Base-by-base conservation (phyloP, 257 asterid species). In the Ilex aquifolium region DNA sequence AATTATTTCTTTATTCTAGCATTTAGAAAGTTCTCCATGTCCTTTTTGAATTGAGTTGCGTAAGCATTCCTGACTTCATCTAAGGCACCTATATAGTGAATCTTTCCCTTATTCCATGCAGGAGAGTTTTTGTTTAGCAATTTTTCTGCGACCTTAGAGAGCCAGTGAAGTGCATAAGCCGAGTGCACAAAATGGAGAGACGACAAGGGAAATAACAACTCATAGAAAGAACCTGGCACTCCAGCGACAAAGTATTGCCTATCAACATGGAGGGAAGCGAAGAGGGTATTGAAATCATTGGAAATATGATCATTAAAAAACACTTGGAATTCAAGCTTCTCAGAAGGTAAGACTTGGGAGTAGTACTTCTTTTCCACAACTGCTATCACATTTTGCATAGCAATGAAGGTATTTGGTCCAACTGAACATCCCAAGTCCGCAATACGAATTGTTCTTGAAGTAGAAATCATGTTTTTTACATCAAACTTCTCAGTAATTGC, bases 201-300 rank as follows among this genome's bases (percentile, higher is more conserved):
- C 4, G 4, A 11, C 29, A 4, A n/a, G n/a, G 71, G 74, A 57
- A 73, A 68, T 17, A 68, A 32, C 31, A 40, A 30, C 13, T 61
- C 60, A 32, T 68, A 39, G 54, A 73, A 74, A 4, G 74, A 68
- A 2, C 78, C 71, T 0, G 74, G 65, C 44, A 60, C 67, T 1
- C 64, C 71, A 0, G 57, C 51, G 7, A 56, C 64, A 7, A 63
- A 59, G 42, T 68, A 68, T 0, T 10, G 13, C 5, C 4, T 57
- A 3, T 52, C 27, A 2, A 52, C 42, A 1, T 68, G 65, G 31
- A 64, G 46, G 10, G 46, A 49, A 1, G 30, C n/a, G 55, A 68
- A 74, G 3, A 74, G 56, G 10, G 60, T 64, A 13, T 68, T 73
- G 57, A 73, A 73, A 44, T 73, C 71, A 30, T 73, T 73, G 30